Conservation (phyloP, 345 rosid genomes). For the Melaleuca alternifolia region DNA sequence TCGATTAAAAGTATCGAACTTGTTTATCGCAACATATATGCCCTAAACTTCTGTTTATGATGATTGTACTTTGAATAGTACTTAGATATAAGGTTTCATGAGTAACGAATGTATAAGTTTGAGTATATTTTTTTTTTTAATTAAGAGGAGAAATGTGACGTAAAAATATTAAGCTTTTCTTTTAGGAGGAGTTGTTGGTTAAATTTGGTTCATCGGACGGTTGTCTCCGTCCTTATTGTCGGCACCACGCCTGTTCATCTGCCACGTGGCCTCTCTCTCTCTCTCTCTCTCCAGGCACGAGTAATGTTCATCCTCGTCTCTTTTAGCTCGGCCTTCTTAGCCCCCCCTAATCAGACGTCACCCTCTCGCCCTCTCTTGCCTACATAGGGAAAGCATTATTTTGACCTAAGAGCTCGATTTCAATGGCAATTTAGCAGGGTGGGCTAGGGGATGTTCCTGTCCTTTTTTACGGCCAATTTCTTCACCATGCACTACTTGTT, state of each 20-base stretch:
- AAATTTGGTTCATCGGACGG: background rate
- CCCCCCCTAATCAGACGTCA: background rate
- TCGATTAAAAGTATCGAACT: too few species aligned
- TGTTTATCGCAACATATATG: too few species aligned
- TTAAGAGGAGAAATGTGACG: background rate
- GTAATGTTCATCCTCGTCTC: background rate
- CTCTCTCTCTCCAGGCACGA: background rate
- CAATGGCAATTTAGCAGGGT: background rate
- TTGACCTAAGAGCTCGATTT: background rate
- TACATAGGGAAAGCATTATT: background rate
- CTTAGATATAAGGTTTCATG: too few species aligned
- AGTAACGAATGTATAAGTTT: too few species aligned
- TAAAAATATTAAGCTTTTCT: background rate
- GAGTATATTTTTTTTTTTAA: too few species aligned
- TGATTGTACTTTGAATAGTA: too few species aligned
- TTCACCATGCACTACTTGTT: background rate
- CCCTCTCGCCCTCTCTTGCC: background rate
- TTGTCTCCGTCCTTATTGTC: conserved; percentile 3
- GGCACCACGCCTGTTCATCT: background rate
- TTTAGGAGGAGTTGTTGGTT: background rate
- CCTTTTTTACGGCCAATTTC: background rate
- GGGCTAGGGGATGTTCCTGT: background rate
- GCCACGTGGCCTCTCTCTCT: background rate
- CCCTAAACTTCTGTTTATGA: too few species aligned
- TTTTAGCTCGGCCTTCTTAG: background rate